Evolutionary conservation across 805 yeast species (phyloP).

Genomic region (Dipodascopsis tothii): DNA sequence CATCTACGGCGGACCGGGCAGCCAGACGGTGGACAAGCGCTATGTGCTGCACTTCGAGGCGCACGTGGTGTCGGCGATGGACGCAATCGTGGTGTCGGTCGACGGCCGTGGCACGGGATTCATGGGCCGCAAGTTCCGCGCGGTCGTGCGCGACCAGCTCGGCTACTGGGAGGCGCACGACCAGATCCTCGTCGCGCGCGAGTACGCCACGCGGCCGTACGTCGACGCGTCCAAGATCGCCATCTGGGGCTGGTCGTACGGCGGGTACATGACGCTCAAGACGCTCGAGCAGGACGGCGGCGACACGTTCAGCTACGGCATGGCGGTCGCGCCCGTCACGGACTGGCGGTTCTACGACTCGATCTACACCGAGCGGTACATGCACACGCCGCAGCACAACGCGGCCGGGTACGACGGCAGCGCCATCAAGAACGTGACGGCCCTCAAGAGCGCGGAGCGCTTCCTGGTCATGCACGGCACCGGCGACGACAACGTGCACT

Average conservation of each 20-base stretch:
- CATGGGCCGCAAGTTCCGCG: constrained; percentile 71
- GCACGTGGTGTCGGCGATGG: constrained; percentile 65
- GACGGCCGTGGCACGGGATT: constrained; percentile 97
- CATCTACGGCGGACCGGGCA: constrained; percentile 94
- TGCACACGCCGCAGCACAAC: constrained; percentile 74
- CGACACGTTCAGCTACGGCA: constrained; percentile 71
- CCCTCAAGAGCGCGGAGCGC: constrained; percentile 51
- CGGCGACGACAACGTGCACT: constrained; percentile 95
- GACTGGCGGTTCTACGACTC: constrained; percentile 90
- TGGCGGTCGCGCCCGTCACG: constrained; percentile 97
- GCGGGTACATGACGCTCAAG: constrained; percentile 88
- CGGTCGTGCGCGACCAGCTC: constrained; percentile 69
- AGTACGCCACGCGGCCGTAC: constrained; percentile 55
- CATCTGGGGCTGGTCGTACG: constrained; percentile 98
- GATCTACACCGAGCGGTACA: constrained; percentile 87
- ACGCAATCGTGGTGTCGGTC: constrained; percentile 84
- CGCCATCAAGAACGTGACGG: constrained; percentile 49
- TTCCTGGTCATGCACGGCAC: constrained; percentile 91
- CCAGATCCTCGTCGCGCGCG: constrained; percentile 76
- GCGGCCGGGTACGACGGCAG: constrained; percentile 51
- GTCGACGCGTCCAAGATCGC: constrained; percentile 66
- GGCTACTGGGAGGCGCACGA: constrained; percentile 80
- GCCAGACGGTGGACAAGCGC: constrained; percentile 65
- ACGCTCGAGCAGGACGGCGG: constrained; percentile 77
- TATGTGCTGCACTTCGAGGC: constrained; percentile 63